These are phyloP conservation scores for Dovyalis caffra DNA, from an alignment of 345 rosid genomes.

Conservation along the genomic window DNA sequence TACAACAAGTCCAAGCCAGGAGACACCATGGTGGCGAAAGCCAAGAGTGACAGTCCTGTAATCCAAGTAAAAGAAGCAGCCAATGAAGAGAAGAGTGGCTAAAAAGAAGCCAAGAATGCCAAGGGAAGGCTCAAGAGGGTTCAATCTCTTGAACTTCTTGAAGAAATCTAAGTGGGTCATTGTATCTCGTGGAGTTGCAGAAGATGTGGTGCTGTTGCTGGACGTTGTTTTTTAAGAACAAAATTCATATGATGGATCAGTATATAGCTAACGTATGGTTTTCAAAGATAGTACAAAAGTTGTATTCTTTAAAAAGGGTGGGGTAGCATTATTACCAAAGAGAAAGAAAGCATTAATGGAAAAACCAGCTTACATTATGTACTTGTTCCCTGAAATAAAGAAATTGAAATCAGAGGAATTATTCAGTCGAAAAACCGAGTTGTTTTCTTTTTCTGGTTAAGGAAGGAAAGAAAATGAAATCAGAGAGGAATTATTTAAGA, in stretches of 20 bases:
- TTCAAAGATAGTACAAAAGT: conserved; percentile 1
- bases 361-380: not conserved
- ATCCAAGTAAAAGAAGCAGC: conserved; percentile 48
- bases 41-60: conserved; percentile 28
- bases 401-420: no score
- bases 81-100: conserved; percentile 38
- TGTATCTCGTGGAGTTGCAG: conserved; percentile 8
- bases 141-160: conserved; percentile 44
- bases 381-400: not conserved
- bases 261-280: not conserved
- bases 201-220: not conserved
- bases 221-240: conserved; percentile 4
- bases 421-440: no score
- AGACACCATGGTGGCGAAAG: conserved; percentile 25
- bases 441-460: no score
- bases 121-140: conserved; percentile 45
- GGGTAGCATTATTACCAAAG: not conserved
- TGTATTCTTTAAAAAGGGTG: not conserved
- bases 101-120: conserved; percentile 48
- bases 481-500: no score
- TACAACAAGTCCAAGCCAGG: conserved; percentile 30
- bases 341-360: not conserved
- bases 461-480: not conserved
- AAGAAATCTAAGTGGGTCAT: conserved; percentile 37
- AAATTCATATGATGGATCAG: conserved; percentile 1